phyloP scores from a whole-genome alignment of 768 basidiomycete species.

The Cystofilobasidium bisporidii region DNA sequence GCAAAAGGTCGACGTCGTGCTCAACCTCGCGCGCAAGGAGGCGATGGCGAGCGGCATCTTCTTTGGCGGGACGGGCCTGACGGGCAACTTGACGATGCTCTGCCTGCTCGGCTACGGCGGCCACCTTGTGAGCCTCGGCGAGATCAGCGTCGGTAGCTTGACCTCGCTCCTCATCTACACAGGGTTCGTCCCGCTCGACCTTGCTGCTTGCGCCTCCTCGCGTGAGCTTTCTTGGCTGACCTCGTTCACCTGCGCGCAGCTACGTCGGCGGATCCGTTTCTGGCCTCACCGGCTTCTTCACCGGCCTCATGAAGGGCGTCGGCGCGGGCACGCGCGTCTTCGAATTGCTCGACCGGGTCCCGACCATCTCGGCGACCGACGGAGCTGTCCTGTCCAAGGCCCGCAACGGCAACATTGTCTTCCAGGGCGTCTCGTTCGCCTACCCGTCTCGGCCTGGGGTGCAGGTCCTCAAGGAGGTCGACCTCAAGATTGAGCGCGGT shows the following conservation, averaged over 20 bases:
- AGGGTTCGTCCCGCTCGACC: conserved; percentile 35
- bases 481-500: conserved; percentile 20
- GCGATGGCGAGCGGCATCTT: conserved; percentile 85
- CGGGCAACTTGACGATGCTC: conserved; percentile 83
- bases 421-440: conserved; percentile 21
- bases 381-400: conserved; percentile 4
- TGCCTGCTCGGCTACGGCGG: conserved; percentile 88
- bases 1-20: conserved; percentile 51
- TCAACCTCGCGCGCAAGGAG: conserved; percentile 70
- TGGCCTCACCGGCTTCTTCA: conserved; percentile 24
- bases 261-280: conserved; percentile 26
- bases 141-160: conserved; percentile 57
- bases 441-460: conserved; percentile 20
- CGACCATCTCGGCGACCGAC: conserved; percentile 5
- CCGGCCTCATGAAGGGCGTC: conserved; percentile 27
- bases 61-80: conserved; percentile 69
- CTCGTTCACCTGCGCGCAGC: not conserved
- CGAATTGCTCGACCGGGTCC: conserved; percentile 24
- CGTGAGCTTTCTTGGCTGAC: conserved; percentile 28
- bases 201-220: conserved; percentile 41
- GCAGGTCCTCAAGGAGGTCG: conserved; percentile 15
- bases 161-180: conserved; percentile 38
- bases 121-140: conserved; percentile 73
- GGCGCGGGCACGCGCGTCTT: conserved; percentile 27
- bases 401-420: conserved; percentile 21